Conservation (phyloP, 2,329 filamentous ascomycete species). For the Trichoderma guizhouense region DNA sequence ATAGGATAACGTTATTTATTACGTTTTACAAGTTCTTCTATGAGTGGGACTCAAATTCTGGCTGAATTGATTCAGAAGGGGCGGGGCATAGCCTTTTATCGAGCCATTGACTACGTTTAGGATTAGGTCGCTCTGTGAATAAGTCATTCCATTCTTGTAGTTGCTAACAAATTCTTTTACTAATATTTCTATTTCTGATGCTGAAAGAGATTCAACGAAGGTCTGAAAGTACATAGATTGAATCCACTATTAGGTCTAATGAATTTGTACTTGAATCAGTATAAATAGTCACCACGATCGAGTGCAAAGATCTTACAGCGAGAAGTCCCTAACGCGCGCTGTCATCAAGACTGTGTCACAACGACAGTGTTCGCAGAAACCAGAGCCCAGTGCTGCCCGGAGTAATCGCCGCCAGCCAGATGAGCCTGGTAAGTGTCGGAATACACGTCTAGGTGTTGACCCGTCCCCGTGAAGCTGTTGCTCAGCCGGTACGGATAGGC, state of each 20-base stretch:
- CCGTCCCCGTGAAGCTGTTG: not conserved
- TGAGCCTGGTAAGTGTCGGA: not conserved
- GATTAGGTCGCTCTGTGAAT: not conserved
- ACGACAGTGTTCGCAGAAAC: not conserved
- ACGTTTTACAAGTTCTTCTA: not conserved
- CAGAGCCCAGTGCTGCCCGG: not conserved
- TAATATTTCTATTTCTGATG: not conserved
- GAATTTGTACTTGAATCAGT: not conserved
- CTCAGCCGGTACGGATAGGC: not conserved
- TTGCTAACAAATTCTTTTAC: not conserved
- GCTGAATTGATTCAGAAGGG: too few species aligned
- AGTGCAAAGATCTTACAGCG: not conserved
- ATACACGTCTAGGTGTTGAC: not conserved
- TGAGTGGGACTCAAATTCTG: too few species aligned
- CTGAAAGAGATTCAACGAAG: not conserved
- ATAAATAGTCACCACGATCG: not conserved
- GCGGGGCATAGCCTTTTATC: too few species aligned
- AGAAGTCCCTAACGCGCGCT: not conserved
- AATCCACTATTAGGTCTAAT: fast-evolving
- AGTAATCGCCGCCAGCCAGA: not conserved
- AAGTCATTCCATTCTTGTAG: not conserved
- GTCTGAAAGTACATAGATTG: not conserved
- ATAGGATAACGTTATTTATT: not conserved
- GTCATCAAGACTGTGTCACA: not conserved
- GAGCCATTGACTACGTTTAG: not conserved